Base-by-base conservation (phyloP, 345 rosid species). In the Salix koriyanagi region DNA sequence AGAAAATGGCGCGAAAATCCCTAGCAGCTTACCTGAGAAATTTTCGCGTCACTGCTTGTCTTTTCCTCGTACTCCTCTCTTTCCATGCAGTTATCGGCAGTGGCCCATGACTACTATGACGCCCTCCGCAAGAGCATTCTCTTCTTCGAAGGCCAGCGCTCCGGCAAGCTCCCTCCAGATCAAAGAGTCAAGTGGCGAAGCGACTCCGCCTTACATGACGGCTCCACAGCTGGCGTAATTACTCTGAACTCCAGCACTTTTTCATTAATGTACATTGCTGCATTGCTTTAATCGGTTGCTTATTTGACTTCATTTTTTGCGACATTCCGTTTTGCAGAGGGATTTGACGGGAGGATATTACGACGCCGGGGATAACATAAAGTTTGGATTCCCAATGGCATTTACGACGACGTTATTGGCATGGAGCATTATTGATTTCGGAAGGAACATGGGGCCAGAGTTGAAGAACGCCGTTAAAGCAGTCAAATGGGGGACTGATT, bases 1-100 rank as follows among this genome's bases (percentile, higher is more conserved):
- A 52, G 10, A 54, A 69, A 80, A 92, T 94, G 98, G 97, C 98
- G 96, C 97, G 80, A 90, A 89, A 79, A 70, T 78, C 84, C 54
- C 79, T n/a, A 6, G 42, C 54, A 72, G 26, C 58, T 50, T 69
- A 42, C 30, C 76, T 80, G 76, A 80, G 65, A 54, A 39, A 56
- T 44, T 48, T 69, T 67, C 87, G 50, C 85, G 54, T 82, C 74
- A 58, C 32, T 87, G 67, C 67, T 1, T 71, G 84, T 34, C 37
- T 84, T 36, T 74, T 86, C 42, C 71, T 85, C 3, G 86, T 89
- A 34, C 74, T 86, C 7, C 70, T 73, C 30, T 44, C 80, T 52
- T 77, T 65, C 50, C 75, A 81, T 6, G 46, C 67, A 67, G 7
- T 25, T 86, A 60, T 89, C 88, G 2, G 91, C 81, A 75, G 60